Percentiles rank a stretch among this genome's conserved stretches.
Evolutionary conservation across 2,329 filamentous ascomycete species (phyloP).

Genomic region (Pseudogymnoascus sp.): DNA sequence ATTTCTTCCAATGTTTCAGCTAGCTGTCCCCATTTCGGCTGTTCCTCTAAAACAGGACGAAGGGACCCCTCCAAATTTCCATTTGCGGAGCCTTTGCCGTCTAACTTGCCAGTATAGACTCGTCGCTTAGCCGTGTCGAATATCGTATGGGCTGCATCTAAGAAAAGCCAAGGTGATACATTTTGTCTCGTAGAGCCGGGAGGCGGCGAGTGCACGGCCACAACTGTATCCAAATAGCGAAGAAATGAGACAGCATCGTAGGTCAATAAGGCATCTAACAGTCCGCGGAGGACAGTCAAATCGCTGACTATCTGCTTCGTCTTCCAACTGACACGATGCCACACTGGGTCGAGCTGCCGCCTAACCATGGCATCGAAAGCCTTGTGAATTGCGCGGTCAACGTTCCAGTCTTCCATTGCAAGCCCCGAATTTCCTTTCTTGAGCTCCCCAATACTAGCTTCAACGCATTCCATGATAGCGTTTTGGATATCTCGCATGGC

Average conservation of each 20-base stretch:
- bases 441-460: slow-evolving; percentile 87
- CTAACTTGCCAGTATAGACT: slow-evolving; percentile 73
- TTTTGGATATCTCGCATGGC: slow-evolving; percentile 90
- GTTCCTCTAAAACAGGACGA: slow-evolving; percentile 79
- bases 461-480: slow-evolving; percentile 91
- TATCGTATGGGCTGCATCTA: slow-evolving; percentile 90
- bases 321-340: slow-evolving; percentile 93
- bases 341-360: slow-evolving; percentile 88
- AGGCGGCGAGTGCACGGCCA: slow-evolving; percentile 81
- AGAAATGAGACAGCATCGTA: slow-evolving; percentile 89
- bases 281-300: slow-evolving; percentile 71
- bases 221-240: slow-evolving; percentile 88
- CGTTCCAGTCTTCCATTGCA: slow-evolving; percentile 94
- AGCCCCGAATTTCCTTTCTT: slow-evolving; percentile 85
- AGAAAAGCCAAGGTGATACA: slow-evolving; percentile 91
- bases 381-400: slow-evolving; percentile 85
- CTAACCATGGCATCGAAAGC: slow-evolving; percentile 88
- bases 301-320: slow-evolving; percentile 93
- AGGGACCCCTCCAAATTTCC: slow-evolving; percentile 40
- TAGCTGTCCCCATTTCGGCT: slow-evolving; percentile 86
- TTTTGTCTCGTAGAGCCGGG: slow-evolving; percentile 82
- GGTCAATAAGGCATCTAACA: slow-evolving; percentile 75
- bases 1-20: slow-evolving; percentile 92
- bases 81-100: slow-evolving; percentile 45
- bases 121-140: slow-evolving; percentile 84